Evolutionary conservation across 2,329 filamentous ascomycete genomes (phyloP).

Genomic region (Botryotinia calthae): DNA sequence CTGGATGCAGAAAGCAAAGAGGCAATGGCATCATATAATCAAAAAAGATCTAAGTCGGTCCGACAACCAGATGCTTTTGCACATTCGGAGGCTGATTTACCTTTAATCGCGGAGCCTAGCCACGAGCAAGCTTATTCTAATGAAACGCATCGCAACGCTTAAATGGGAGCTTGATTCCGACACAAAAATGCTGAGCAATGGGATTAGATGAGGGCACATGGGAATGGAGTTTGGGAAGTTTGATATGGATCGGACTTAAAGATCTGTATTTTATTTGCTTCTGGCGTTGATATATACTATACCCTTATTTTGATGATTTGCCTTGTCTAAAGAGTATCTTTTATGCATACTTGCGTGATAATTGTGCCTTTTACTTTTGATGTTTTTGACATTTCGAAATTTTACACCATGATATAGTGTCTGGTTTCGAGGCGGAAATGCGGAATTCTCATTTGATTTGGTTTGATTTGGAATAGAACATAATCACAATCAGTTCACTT

Average conservation of each 20-base stretch:
- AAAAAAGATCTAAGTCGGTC: not conserved
- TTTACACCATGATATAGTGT: not conserved
- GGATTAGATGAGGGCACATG: not conserved
- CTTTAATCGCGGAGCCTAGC: not conserved
- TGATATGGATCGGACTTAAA: not conserved
- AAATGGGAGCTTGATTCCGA: not conserved
- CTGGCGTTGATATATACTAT: not conserved
- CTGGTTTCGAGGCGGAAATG: not conserved
- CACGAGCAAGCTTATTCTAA: not conserved
- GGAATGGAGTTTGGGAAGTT: not conserved
- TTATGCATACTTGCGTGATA: not conserved
- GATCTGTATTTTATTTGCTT: not conserved
- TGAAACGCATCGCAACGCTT: not conserved
- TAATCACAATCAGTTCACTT: no score
- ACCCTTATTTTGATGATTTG: not conserved
- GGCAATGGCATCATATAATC: not conserved
- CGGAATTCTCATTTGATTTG: not conserved
- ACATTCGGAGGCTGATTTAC: not conserved
- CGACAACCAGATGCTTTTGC: not conserved
- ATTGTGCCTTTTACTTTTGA: not conserved
- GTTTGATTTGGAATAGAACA: no score
- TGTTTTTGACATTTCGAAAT: not conserved
- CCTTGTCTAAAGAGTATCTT: not conserved
- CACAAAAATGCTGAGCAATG: not conserved
- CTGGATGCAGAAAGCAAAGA: slow-evolving; percentile 14